phyloP scores from a whole-genome alignment of 75 land plant genomes.

The Pinus taeda region DNA sequence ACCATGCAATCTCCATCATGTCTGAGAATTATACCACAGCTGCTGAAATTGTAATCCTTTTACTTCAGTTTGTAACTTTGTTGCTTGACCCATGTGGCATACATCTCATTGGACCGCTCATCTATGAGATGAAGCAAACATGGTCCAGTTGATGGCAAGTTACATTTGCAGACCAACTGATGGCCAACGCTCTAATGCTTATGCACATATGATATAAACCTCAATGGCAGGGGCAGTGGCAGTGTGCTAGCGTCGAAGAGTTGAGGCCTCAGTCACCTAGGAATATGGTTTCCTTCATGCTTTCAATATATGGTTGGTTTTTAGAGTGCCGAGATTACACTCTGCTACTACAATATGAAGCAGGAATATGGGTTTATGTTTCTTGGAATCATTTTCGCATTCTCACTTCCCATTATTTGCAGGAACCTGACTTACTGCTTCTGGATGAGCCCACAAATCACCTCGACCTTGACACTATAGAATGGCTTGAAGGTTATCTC shows the following conservation, averaged over 20 bases:
- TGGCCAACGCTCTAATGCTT: neutral
- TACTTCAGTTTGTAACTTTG: neutral
- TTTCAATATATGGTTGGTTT: neutral
- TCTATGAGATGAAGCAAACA: neutral
- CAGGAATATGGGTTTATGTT: neutral
- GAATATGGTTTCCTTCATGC: conserved; percentile 1
- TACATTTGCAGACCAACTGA: neutral
- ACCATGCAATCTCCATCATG: neutral
- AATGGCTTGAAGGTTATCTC: conserved; percentile 95
- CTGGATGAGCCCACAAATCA: conserved; percentile 99
- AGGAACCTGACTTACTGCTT: conserved; percentile 95
- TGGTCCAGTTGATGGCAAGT: neutral
- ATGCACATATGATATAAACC: neutral
- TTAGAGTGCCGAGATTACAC: neutral
- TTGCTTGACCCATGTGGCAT: neutral
- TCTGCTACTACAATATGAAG: neutral
- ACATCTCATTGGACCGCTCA: neutral
- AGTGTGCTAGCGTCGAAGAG: neutral
- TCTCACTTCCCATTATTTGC: conserved; percentile 9
- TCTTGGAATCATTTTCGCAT: neutral
- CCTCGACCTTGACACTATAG: conserved; percentile 93
- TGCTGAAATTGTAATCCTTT: neutral
- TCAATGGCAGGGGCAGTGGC: neutral
- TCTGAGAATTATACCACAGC: neutral
- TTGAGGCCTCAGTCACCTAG: neutral